Percentiles rank a stretch among this genome's conserved stretches.
These are phyloP conservation scores for Knufia petricola DNA, from an alignment of 2,329 filamentous ascomycete genomes.

Conservation along the genomic window DNA sequence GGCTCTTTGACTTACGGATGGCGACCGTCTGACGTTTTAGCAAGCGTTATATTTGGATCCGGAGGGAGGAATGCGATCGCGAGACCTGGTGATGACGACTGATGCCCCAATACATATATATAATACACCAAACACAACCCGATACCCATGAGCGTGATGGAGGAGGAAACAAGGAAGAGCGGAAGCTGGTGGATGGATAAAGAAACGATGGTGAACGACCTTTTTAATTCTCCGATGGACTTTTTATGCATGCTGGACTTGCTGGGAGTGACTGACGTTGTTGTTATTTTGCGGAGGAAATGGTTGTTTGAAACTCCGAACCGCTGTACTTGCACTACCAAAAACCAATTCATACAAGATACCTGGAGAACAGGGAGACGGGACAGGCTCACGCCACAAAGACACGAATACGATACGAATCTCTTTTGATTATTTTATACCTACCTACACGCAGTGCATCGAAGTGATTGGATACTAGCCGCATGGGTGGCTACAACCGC, in stretches of 20 bases:
- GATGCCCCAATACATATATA: conserved; percentile 3
- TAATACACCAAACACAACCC: conserved; percentile 1
- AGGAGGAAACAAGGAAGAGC: background rate
- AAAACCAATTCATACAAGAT: conserved; percentile 12
- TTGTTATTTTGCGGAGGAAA: background rate
- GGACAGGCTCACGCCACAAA: conserved; percentile 22
- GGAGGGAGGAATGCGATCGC: conserved; percentile 10
- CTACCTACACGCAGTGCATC: too few species aligned
- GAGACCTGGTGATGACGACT: conserved; percentile 12
- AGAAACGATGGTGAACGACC: background rate
- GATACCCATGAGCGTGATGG: background rate
- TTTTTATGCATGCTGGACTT: conserved; percentile 19
- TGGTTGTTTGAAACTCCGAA: conserved; percentile 2
- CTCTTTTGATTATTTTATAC: background rate
- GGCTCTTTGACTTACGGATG: conserved; percentile 12
- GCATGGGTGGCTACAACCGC: too few species aligned
- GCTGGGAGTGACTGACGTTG: conserved; percentile 12
- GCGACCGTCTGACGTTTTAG: conserved; percentile 18
- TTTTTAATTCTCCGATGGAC: conserved; percentile 12
- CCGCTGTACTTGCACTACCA: conserved; percentile 11
- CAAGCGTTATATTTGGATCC: conserved; percentile 17
- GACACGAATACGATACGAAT: conserved; percentile 12
- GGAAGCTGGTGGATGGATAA: background rate
- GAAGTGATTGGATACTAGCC: too few species aligned
- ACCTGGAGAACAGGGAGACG: conserved; percentile 15